Evolutionary conservation across 371 early-diverging fungal species (phyloP).

Genomic region (Rhizopus delemar): DNA sequence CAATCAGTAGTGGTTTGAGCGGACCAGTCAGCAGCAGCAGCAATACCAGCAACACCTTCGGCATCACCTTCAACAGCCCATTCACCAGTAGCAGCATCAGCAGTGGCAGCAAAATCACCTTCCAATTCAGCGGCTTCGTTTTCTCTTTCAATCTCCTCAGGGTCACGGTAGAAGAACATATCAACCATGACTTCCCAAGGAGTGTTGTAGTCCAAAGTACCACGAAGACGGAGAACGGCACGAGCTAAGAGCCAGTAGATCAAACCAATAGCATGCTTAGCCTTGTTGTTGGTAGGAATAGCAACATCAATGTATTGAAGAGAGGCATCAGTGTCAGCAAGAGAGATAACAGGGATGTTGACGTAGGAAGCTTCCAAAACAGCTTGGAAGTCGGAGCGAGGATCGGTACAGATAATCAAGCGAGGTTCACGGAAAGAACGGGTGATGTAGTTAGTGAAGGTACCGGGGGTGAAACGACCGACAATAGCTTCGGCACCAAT

Average conservation of each 20-base stretch:
- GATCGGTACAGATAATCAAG: slow-evolving; percentile 97
- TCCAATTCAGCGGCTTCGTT: slow-evolving; percentile 23
- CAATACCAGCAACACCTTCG: too few relatives aligned
- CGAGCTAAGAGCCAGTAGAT: slow-evolving; percentile 97
- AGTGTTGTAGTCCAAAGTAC: slow-evolving; percentile 78
- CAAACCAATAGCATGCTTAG: slow-evolving; percentile 97
- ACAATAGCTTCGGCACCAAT: too few relatives aligned
- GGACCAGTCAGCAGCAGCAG: too few relatives aligned
- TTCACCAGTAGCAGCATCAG: slow-evolving; percentile 12
- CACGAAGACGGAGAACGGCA: slow-evolving; percentile 98
- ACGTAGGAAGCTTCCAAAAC: slow-evolving; percentile 98
- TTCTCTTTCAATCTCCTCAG: too few relatives aligned
- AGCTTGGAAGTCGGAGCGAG: slow-evolving; percentile 98
- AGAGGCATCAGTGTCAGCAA: slow-evolving; percentile 97
- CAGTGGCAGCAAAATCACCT: slow-evolving; percentile 27
- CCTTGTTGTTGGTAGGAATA: slow-evolving; percentile 99
- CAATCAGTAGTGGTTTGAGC: too few relatives aligned
- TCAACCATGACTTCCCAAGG: slow-evolving; percentile 96
- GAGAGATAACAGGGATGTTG: slow-evolving; percentile 99
- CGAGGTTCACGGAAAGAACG: slow-evolving; percentile 79
- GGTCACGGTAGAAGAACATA: slow-evolving; percentile 60
- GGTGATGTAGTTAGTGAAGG: too few relatives aligned
- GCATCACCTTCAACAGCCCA: too few relatives aligned
- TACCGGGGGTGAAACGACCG: too few relatives aligned
- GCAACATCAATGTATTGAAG: slow-evolving; percentile 46